Evolutionary conservation across 2,329 filamentous ascomycete genomes (phyloP), one percentile per base, ranked within the genome.

Genomic region (Pestalotiopsis sp.): DNA sequence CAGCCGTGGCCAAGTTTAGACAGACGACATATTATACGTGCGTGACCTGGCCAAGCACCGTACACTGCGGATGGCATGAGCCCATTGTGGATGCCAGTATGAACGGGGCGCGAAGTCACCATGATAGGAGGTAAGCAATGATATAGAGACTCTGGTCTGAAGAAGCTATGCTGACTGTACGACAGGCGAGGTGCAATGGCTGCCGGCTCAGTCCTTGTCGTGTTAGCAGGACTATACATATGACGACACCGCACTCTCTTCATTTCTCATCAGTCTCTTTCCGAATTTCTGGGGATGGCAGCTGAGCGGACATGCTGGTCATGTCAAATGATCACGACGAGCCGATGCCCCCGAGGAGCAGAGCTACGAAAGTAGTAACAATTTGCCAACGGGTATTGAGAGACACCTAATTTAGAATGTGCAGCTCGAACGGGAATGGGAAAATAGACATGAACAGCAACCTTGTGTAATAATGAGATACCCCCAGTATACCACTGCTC

Each of bases 1-100:
- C 25, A 4, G 55, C 25, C 14, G 57, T 25, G n/a, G 55, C 41
- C 49, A 74, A 77, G 23, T 80, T 78, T 68, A 71, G 74, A 13
- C 78, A 81, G 73, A 79, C 78, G n/a, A 82, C 80, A 5, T 82
- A 81, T 69, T 81, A 76, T 70, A 77, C 77, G 31, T 82, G 81
- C 69, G 76, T 78, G 6, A 76, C 77, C 14, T 73, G 72, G 59
- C 78, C 68, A 11, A 72, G 72, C 1, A 71, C 77, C 39, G 75
- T 78, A 57, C 79, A 81, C 60, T 83, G 81, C 70, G 80, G 80
- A 11, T 80, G 78, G 79, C 79, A 81, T 65, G 74, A 78, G 70
- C 80, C 80, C 0, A 78, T 83, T 12, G 66, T 82, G 4, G 73
- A 75, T 61, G 74, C 72, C 2, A 69, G 69, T 25, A 73, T 71